Evolutionary conservation across 306 rosid species (phyloP), one percentile per base, ranked within the genome.

Genomic region (Comarum palustre): DNA sequence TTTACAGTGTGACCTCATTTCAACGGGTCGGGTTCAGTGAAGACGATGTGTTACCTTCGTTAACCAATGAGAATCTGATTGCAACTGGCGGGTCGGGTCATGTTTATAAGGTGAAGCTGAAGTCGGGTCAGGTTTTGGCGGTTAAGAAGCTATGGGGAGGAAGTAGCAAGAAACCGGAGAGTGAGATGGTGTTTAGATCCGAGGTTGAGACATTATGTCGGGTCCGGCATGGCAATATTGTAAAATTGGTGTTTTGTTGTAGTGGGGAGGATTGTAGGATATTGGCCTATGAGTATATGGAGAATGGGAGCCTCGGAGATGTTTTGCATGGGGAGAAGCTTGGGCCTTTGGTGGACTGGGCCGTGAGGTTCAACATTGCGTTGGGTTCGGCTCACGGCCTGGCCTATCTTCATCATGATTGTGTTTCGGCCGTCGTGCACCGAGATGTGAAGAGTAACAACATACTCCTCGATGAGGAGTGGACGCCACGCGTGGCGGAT

Each of bases 361-460:
- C 80, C 1, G 68, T 1, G 46, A 59, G 98, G 79, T 81, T 80
- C 34, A 19, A 11, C 6, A 78, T 91, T 45, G 96, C 93, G 1
- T 43, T 90, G 2, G 97, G 96, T 20, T 87, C 90, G 1, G 92
- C 95, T 36, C 79, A 84, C 39, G 98, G 96, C 2, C 45, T 92
- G 80, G 91, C 95, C 42, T 92, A 90, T 50, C 81, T 92, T 2
- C 96, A 90, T 58, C 97, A 91, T 51, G 96, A 91, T 69, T 90
- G 93, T 68, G 86, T 68, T 19, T 96, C 92, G 0, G 62, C 89
- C 0, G 85, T 94, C 32, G 78, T 94, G 67, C 97, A 90, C 62
- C 84, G 99, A 16, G 99, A 94, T 32, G 88, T 91, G 14, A 94
- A 94, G 96, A 94, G 97, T 34, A 94, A 90, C 46, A 94, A 94